Percentiles rank a stretch among this genome's conserved stretches.
phyloP scores from a whole-genome alignment of 2,329 filamentous ascomycete species.

The Aureobasidium melanogenum region DNA sequence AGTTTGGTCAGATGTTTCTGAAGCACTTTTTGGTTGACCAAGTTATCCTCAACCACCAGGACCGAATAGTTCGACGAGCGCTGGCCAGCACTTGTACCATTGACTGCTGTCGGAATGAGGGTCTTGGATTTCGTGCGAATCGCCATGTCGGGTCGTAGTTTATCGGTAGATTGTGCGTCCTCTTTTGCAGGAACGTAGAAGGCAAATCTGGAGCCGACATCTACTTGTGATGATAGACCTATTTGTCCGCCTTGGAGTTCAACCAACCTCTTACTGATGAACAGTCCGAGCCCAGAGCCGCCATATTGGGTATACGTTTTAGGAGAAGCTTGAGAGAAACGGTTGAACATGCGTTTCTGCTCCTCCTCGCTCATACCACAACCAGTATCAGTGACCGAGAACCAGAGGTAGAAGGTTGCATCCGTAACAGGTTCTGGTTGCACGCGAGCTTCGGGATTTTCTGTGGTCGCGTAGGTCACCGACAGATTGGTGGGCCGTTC shows the following conservation, averaged over 20 bases:
- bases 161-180: neutral
- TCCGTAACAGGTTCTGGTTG: neutral
- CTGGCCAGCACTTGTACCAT: neutral
- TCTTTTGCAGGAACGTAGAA: slow-evolving; percentile 37
- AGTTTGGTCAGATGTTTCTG: slow-evolving; percentile 19
- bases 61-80: neutral
- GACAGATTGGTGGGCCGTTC: neutral
- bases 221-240: slow-evolving; percentile 51
- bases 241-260: slow-evolving; percentile 64
- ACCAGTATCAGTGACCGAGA: slow-evolving; percentile 28
- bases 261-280: slow-evolving; percentile 58
- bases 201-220: slow-evolving; percentile 54
- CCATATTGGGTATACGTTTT: slow-evolving; percentile 42
- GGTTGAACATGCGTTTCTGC: slow-evolving; percentile 47
- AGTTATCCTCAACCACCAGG: slow-evolving; percentile 11
- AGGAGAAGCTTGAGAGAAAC: slow-evolving; percentile 60
- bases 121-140: neutral
- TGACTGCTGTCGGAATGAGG: neutral
- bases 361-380: slow-evolving; percentile 26
- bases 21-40: slow-evolving; percentile 31
- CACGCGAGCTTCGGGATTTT: neutral
- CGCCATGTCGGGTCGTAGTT: neutral
- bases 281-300: slow-evolving; percentile 55
- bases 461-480: neutral
- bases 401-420: slow-evolving; percentile 24